Evolutionary conservation across 2,329 filamentous ascomycete genomes (phyloP).

Genomic region (Cladosporium sp.): DNA sequence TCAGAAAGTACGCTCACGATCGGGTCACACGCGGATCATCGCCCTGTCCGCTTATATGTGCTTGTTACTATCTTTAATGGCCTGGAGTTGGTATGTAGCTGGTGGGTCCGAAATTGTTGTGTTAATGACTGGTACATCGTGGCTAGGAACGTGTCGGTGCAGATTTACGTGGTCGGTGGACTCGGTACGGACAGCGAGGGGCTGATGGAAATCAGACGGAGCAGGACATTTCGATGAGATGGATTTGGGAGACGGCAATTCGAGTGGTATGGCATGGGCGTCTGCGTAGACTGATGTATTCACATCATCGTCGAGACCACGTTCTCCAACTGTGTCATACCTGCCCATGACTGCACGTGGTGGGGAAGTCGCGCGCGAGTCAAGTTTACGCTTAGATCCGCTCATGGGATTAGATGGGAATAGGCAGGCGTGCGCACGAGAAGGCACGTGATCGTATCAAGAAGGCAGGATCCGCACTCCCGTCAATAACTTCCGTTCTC

Average conservation of each 20-base stretch:
- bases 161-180: not conserved
- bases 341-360: not conserved
- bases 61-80: constrained; percentile 34
- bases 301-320: not conserved
- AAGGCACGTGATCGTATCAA: not conserved
- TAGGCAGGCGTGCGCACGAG: too few relatives aligned
- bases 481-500: not conserved
- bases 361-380: not conserved
- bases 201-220: not conserved
- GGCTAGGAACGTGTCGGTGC: constrained; percentile 20
- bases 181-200: not conserved
- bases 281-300: not conserved
- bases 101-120: constrained; percentile 45
- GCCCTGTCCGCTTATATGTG: not conserved
- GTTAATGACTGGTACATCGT: constrained; percentile 51
- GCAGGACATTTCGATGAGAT: not conserved
- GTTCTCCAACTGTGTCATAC: not conserved
- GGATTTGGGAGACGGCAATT: not conserved
- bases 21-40: not conserved
- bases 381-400: not conserved
- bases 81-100: constrained; percentile 48
- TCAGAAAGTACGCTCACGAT: not conserved
- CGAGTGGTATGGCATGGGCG: too few relatives aligned
- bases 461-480: too few relatives aligned
- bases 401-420: not conserved